Evolutionary conservation across 108 stramenopile species (phyloP), one percentile per base, ranked within the genome.

Genomic region (Discostella stelligeroides): DNA sequence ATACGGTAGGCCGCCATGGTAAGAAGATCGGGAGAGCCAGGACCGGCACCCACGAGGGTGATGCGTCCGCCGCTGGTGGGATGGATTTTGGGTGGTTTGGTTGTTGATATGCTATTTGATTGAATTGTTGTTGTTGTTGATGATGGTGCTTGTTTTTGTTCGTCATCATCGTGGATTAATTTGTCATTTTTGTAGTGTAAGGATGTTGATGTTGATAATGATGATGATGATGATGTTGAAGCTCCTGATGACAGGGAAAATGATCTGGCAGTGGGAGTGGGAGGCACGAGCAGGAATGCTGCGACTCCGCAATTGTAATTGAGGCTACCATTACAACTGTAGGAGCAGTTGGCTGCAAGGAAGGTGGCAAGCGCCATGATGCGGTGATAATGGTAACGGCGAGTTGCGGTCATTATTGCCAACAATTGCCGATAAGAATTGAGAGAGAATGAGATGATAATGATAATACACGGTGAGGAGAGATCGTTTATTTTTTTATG

Each of bases 11-110:
- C 98, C n/a, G 89, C 79, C 27, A 98, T 39, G 9, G 98, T 99
- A 24, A 99, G 84, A 3, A 99, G 76, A 14, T 96, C 94, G 0
- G 97, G 97, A 72, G 96, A 94, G 15, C 98, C 98, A 0, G 97
- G 97, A 7, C 97, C 97, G 0, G 95, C 87, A 51, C 97, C 97
- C 9, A 97, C 83, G 63, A 97, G 81, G 0, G 91, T 93, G 5
- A 94, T 63, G 9, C 68, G 68, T 0, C 92, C 92, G 41, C 89
- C 89, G 70, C 87, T 89, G 27, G 45, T 89, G 8, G 76, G 76
- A 7, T 64, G 63, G 30, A 51, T 29, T 49, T 50, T 23, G 42
- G 69, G 60, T 1, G 69, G 69, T 18, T 34, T 58, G 13, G 43
- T 9, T 45, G 13, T 7, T 9, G 43, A n/a, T n/a, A n/a, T n/a